Base-by-base conservation (phyloP, 106 monocot species). In the Allium cepa region DNA sequence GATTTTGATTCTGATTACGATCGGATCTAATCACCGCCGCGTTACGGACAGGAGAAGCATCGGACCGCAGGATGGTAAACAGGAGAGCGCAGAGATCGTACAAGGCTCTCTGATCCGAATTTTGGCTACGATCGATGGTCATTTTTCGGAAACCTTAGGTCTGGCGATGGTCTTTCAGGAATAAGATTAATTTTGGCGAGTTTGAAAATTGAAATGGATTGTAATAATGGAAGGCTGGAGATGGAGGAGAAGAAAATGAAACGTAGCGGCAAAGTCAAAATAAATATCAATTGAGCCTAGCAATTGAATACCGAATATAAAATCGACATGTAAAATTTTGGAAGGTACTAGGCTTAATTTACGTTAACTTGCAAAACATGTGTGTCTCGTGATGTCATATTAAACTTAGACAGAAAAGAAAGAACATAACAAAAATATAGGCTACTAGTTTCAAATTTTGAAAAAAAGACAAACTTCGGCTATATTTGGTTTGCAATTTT, bases 71-170 rank as follows among this genome's bases (percentile, higher is more conserved):
- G 36, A 75, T 11, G 13, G 74, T 11, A 26, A 75, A 49, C 46
- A 75, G 15, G 49, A 75, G 28, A 17, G 60, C 67, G 52, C 51
- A 67, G 50, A 75, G 67, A 50, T 75, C 74, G 51, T 61, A 36
- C 36, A 75, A 60, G 17, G 63, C 50, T 67, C 57, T 68, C 17
- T 57, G 50, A 11, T 53, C 57, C 59, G 56, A 65, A 16, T 50
- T 47, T 16, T 68, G 26, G 10, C 47, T 16, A 45, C 59, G 17
- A 16, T 52, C 49, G 56, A 67, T 67, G 8, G 9, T 26, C 26
- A 26, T 16, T 55, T 15, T 59, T 67, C 8, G 67, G 10, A 67
- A 8, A 10, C 22, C 50, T 26, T 12, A 17, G 12, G 11, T 17
- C 8, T 36, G 36, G 36, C 36, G 53, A 55, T 11, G 53, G 53